phyloP scores from a whole-genome alignment of 2,329 filamentous ascomycete genomes.

The Huntiella abstrusa region DNA sequence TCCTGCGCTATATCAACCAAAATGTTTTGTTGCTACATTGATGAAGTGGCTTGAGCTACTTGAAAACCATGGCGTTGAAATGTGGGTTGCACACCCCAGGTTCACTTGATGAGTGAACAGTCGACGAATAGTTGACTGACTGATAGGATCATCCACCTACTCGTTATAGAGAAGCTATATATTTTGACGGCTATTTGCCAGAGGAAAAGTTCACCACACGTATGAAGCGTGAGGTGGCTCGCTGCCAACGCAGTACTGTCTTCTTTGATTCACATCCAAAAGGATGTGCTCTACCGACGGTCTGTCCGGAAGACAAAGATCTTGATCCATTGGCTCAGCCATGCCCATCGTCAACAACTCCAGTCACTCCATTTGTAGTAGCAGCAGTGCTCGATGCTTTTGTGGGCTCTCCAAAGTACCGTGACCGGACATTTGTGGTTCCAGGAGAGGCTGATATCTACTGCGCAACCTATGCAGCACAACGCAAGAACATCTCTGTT shows the following conservation, averaged over 20 bases:
- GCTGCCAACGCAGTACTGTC: conserved; percentile 9
- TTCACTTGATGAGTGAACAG: not conserved
- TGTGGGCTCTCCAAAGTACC: conserved; percentile 23
- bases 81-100: conserved; percentile 31
- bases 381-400: conserved; percentile 58
- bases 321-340: conserved; percentile 16
- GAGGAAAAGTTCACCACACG: conserved; percentile 42
- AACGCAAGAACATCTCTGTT: conserved; percentile 33
- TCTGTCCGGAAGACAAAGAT: conserved; percentile 1
- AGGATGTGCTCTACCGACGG: conserved; percentile 4
- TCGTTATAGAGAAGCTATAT: conserved; percentile 42
- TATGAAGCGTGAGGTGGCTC: conserved; percentile 26
- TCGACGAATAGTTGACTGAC: not conserved
- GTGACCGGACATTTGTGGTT: conserved; percentile 35
- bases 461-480: conserved; percentile 46
- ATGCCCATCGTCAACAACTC: conserved; percentile 17
- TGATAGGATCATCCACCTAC: not conserved
- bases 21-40: conserved; percentile 36
- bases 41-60: conserved; percentile 45
- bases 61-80: conserved; percentile 30
- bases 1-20: conserved; percentile 26
- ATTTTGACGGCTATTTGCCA: conserved; percentile 75
- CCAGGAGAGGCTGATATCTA: conserved; percentile 72
- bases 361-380: conserved; percentile 41
- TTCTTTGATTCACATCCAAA: conserved; percentile 15